Evolutionary conservation across 169 alveolate genomes (phyloP).

Genomic region (Sarcocystis neurona): DNA sequence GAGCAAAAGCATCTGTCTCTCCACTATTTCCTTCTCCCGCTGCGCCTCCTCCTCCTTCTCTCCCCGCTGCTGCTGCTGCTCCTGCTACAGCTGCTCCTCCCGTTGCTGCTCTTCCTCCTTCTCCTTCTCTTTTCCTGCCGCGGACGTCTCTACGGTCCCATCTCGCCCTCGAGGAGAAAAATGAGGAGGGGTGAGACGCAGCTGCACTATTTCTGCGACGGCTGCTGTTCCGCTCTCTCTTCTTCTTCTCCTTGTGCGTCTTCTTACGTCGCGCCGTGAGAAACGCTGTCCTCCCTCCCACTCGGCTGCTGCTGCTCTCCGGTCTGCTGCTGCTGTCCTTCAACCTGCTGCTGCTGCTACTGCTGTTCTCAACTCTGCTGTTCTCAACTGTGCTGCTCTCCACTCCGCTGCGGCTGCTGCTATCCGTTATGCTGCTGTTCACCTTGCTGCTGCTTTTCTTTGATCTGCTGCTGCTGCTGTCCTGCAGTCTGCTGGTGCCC

Average conservation of each 20-base stretch:
- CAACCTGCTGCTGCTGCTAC: no score
- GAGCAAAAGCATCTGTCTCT: background rate
- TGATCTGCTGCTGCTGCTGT: no score
- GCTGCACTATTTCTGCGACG: background rate
- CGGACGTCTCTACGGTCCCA: background rate
- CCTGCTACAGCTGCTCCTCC: background rate
- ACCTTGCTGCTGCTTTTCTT: no score
- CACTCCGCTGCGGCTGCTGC: no score
- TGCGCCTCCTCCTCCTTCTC: background rate
- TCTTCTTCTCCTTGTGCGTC: background rate
- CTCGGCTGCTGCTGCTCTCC: no score
- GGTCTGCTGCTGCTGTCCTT: no score
- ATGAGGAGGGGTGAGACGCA: background rate
- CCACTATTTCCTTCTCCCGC: background rate
- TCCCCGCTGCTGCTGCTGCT: background rate
- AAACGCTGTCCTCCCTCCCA: constrained; percentile 32
- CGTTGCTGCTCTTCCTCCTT: background rate
- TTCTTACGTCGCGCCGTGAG: background rate
- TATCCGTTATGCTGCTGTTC: no score
- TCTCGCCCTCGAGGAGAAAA: background rate
- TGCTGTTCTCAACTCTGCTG: no score
- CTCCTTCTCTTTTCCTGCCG: background rate
- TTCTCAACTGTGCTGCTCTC: no score
- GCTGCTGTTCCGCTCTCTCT: background rate
- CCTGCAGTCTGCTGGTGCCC: no score